phyloP scores from a whole-genome alignment of 441 rosid genomes.

The Oxalis stricta region DNA sequence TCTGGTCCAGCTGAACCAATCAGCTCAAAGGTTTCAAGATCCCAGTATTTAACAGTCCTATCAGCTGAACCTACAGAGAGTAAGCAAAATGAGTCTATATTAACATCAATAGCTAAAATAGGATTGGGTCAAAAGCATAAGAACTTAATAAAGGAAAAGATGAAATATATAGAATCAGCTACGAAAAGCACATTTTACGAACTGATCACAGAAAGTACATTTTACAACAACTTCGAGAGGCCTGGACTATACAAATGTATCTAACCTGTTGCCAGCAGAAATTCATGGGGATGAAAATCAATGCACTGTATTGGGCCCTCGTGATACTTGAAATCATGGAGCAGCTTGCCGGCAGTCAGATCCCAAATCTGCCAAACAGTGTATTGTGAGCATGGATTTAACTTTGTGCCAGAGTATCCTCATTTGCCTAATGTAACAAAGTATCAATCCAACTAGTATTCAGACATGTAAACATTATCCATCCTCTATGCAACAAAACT shows the following conservation, averaged over 20 bases:
- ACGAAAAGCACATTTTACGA: too few relatives aligned
- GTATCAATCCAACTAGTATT: neutral
- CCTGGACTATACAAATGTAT: conserved; percentile 3
- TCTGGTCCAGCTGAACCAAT: conserved; percentile 91
- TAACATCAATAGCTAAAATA: too few relatives aligned
- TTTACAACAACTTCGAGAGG: too few relatives aligned
- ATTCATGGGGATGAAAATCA: conserved; percentile 97
- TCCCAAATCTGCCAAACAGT: conserved; percentile 87
- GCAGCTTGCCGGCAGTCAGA: conserved; percentile 95
- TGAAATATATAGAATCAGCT: too few relatives aligned
- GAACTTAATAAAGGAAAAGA: neutral
- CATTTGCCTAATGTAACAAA: too few relatives aligned
- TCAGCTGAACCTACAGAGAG: conserved; percentile 80
- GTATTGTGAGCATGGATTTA: conserved; percentile 3
- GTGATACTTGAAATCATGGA: conserved; percentile 90
- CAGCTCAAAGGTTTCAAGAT: conserved; percentile 95
- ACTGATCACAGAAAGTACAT: too few relatives aligned
- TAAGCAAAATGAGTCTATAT: neutral
- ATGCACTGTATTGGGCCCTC: conserved; percentile 91
- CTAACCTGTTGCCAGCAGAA: conserved; percentile 90
- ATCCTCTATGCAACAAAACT: neutral
- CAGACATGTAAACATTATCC: neutral
- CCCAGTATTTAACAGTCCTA: conserved; percentile 97
- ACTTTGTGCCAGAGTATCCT: neutral
- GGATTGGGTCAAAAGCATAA: neutral